These are phyloP conservation scores for Solanum arcanum DNA, from an alignment of 257 asterid species.

Conservation along the genomic window DNA sequence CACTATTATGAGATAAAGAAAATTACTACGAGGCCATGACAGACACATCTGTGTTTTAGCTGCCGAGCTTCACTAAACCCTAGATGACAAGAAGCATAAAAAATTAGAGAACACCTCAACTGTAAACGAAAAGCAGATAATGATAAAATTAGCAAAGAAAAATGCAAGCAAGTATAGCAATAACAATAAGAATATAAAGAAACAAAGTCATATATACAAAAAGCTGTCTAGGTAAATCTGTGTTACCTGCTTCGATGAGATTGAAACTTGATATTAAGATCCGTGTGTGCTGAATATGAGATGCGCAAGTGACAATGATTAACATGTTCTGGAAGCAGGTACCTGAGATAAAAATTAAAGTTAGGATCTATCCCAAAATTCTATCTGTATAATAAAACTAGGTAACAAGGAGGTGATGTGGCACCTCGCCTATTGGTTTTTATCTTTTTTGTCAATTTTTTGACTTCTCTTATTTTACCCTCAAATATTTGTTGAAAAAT, in stretches of 20 bases:
- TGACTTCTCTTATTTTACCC: not conserved
- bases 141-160: not conserved
- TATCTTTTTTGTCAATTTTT: not conserved
- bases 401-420: not conserved
- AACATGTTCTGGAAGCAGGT: constrained; percentile 73
- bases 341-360: constrained; percentile 31
- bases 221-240: not conserved
- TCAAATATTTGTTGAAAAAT: not conserved
- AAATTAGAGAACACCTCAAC: constrained; percentile 32
- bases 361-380: not conserved
- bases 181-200: not conserved
- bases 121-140: not conserved
- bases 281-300: constrained; percentile 83
- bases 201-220: constrained; percentile 8
- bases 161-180: constrained; percentile 4
- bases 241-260: constrained; percentile 81
- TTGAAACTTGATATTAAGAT: constrained; percentile 80
- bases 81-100: constrained; percentile 39
- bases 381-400: not conserved
- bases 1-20: constrained; percentile 36
- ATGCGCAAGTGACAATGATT: constrained; percentile 56
- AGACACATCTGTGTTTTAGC: constrained; percentile 57
- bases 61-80: constrained; percentile 73
- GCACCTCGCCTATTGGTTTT: not conserved
- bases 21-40: constrained; percentile 50